phyloP scores from a whole-genome alignment of 75 land plant species.

The Selaginella moellendorffii region DNA sequence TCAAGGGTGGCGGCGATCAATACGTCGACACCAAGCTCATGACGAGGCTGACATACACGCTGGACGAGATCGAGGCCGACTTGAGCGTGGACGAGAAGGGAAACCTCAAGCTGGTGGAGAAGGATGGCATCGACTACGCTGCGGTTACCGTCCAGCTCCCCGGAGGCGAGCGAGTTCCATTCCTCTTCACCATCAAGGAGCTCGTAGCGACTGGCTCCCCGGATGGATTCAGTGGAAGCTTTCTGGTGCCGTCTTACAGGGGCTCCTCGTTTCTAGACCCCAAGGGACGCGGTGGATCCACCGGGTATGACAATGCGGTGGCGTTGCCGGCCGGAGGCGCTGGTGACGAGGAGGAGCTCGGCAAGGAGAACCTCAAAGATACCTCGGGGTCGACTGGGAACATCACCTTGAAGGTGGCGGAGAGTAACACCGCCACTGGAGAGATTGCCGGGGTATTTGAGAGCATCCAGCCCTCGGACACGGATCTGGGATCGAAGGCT shows the following conservation, averaged over 20 bases:
- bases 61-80: slow-evolving; percentile 79
- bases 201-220: slow-evolving; percentile 79
- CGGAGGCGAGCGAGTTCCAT: slow-evolving; percentile 90
- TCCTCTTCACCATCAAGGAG: slow-evolving; percentile 89
- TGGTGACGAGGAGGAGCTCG: slow-evolving; percentile 87
- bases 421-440: slow-evolving; percentile 62
- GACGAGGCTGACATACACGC: slow-evolving; percentile 95
- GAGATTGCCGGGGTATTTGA: slow-evolving; percentile 91
- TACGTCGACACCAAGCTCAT: slow-evolving; percentile 89
- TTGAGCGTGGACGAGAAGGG: slow-evolving; percentile 52
- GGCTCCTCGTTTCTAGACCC: slow-evolving; percentile 96
- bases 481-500: slow-evolving; percentile 81
- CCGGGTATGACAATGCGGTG: slow-evolving; percentile 86
- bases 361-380: slow-evolving; percentile 82
- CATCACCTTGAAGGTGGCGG: slow-evolving; percentile 60
- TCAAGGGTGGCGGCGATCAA: slow-evolving; percentile 44
- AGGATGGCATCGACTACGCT: slow-evolving; percentile 91
- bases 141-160: slow-evolving; percentile 92
- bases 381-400: slow-evolving; percentile 43
- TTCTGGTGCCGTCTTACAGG: slow-evolving; percentile 75
- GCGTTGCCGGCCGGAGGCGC: slow-evolving; percentile 82
- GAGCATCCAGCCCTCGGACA: slow-evolving; percentile 95
- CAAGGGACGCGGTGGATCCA: slow-evolving; percentile 93
- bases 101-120: slow-evolving; percentile 77
- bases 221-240: slow-evolving; percentile 46